A percentile compares a stretch with the other conserved stretches of the same genome.
Evolutionary conservation across 352 stramenopile genomes (phyloP).

Genomic region (Globisporangium spinosum): DNA sequence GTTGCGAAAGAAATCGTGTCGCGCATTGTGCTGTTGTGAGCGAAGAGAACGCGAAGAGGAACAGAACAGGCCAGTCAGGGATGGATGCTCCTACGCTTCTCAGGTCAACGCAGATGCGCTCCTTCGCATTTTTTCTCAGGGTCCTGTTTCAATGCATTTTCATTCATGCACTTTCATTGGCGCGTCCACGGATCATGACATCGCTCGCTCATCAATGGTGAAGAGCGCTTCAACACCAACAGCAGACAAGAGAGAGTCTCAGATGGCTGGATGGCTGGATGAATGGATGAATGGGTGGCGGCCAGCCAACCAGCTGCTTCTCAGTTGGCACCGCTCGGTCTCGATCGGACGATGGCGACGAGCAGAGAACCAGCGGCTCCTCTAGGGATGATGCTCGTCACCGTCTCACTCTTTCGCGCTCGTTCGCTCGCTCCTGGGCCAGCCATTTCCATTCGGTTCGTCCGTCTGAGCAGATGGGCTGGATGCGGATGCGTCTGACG

Average conservation of each 20-base stretch:
- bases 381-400: not conserved
- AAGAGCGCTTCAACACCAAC: not conserved
- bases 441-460: not conserved
- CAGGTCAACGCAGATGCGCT: not conserved
- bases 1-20: constrained; percentile 1
- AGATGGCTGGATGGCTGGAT: not conserved
- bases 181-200: not conserved
- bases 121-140: not conserved
- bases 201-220: not conserved
- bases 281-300: not conserved
- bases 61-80: not conserved
- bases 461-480: not conserved
- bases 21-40: not conserved
- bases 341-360: not conserved
- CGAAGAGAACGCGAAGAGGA: not conserved
- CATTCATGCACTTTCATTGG: not conserved
- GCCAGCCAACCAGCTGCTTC: not conserved
- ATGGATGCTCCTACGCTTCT: not conserved
- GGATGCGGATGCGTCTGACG: not conserved
- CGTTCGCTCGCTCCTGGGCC: not conserved
- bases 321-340: not conserved
- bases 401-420: not conserved
- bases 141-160: not conserved
- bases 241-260: not conserved
- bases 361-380: not conserved